phyloP scores from a whole-genome alignment of 2,329 filamentous ascomycete genomes.

The Didymella lethalis region DNA sequence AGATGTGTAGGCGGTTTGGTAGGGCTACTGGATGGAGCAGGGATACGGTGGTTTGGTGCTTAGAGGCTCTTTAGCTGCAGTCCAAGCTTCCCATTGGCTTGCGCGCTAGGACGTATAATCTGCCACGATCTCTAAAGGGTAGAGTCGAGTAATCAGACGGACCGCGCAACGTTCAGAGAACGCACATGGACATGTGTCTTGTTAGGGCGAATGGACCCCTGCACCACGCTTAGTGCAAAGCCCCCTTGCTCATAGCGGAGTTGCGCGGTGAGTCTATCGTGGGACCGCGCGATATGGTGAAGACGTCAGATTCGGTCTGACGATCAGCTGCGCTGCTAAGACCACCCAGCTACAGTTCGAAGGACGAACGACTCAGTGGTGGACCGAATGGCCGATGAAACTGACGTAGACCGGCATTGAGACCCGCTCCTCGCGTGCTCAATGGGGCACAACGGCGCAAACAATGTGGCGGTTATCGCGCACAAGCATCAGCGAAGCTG shows the following conservation, averaged over 20 bases:
- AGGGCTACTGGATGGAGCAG: constrained; percentile 40
- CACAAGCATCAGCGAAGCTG: constrained; percentile 3
- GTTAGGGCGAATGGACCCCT: constrained; percentile 12
- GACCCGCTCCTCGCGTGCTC: constrained; percentile 26
- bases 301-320: constrained; percentile 40
- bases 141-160: constrained; percentile 23
- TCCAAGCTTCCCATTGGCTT: constrained; percentile 35
- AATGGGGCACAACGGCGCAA: constrained; percentile 13
- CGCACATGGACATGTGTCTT: constrained; percentile 26
- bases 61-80: constrained; percentile 45
- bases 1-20: constrained; percentile 37
- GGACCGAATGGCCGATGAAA: constrained; percentile 25
- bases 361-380: constrained; percentile 31
- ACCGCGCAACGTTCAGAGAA: constrained; percentile 22
- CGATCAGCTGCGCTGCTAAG: constrained; percentile 22
- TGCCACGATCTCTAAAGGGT: constrained; percentile 26
- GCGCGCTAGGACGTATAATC: constrained; percentile 27
- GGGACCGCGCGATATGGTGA: constrained; percentile 21
- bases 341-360: constrained; percentile 39
- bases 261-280: constrained; percentile 31
- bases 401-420: constrained; percentile 36
- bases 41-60: constrained; percentile 39
- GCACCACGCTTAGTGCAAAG: constrained; percentile 16
- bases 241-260: constrained; percentile 23
- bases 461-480: constrained; percentile 22